Conservation (phyloP, 2,329 filamentous ascomycete genomes). For the Daldinia sp. region DNA sequence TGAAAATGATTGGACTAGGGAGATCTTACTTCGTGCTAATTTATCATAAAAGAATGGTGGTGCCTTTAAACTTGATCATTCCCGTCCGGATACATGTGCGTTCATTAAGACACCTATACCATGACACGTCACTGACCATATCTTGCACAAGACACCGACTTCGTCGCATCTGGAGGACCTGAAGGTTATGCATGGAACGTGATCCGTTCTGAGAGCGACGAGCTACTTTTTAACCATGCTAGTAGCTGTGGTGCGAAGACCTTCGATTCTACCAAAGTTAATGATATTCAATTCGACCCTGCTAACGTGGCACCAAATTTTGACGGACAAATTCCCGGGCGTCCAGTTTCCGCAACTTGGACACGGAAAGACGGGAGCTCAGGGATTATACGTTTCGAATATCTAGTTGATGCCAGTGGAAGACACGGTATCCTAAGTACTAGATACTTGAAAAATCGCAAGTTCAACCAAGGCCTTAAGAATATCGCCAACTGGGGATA, state of each 20-base stretch:
- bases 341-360: conserved; percentile 55
- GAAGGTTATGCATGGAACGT: conserved; percentile 60
- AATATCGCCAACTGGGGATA: conserved; percentile 65
- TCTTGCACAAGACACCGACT: conserved; percentile 55
- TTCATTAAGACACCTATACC: conserved; percentile 12
- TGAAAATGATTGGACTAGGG: neutral
- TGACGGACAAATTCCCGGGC: conserved; percentile 42
- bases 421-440: conserved; percentile 60
- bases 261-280: conserved; percentile 57
- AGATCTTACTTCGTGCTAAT: neutral
- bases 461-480: conserved; percentile 61
- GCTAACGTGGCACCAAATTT: neutral
- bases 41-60: conserved; percentile 52
- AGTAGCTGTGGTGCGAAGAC: conserved; percentile 54
- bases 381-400: conserved; percentile 60
- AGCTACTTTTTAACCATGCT: conserved; percentile 60
- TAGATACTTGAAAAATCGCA: conserved; percentile 63
- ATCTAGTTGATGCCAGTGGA: conserved; percentile 63
- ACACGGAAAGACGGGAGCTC: conserved; percentile 51
- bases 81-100: conserved; percentile 52
- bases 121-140: neutral
- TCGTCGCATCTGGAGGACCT: conserved; percentile 56
- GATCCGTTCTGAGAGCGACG: conserved; percentile 60
- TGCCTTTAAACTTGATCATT: conserved; percentile 55
- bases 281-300: conserved; percentile 50